Percentiles rank a stretch among this genome's conserved stretches.
phyloP scores from a whole-genome alignment of 805 yeast species.

The Ogataea henricii region DNA sequence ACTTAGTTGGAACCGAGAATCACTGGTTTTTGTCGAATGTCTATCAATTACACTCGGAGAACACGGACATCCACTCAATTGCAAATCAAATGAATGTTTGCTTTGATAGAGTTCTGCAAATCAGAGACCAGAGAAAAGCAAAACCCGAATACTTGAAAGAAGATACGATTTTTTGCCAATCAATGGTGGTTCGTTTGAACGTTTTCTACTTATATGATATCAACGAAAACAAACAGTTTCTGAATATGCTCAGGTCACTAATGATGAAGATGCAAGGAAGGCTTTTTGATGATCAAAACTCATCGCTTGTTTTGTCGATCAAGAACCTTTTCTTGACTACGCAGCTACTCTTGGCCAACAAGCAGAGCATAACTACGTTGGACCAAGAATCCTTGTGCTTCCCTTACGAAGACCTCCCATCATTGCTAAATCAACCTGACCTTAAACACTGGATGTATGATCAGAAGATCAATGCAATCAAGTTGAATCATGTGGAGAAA shows the following conservation, averaged over 20 bases:
- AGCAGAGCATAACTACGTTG: constrained; percentile 8
- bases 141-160: constrained; percentile 8
- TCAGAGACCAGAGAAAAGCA: not conserved
- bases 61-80: constrained; percentile 4
- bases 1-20: not conserved
- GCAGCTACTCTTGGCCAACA: constrained; percentile 9
- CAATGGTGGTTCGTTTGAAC: constrained; percentile 25
- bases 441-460: constrained; percentile 22
- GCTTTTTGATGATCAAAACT: constrained; percentile 15
- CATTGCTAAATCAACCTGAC: constrained; percentile 12
- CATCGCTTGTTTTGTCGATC: constrained; percentile 14
- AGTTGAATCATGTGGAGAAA: constrained; percentile 11
- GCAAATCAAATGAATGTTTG: constrained; percentile 15
- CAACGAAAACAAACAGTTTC: constrained; percentile 26
- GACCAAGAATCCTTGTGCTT: constrained; percentile 13
- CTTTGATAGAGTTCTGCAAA: constrained; percentile 9
- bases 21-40: constrained; percentile 16
- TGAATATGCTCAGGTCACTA: constrained; percentile 14
- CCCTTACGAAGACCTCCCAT: constrained; percentile 16
- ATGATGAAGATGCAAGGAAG: constrained; percentile 11
- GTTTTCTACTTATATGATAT: constrained; percentile 22
- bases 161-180: constrained; percentile 16
- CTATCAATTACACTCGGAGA: constrained; percentile 8
- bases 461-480: constrained; percentile 14
- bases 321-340: constrained; percentile 13